These are phyloP conservation scores for Coprinopsis strossmayeri DNA, from an alignment of 768 basidiomycete species.

Conservation along the genomic window DNA sequence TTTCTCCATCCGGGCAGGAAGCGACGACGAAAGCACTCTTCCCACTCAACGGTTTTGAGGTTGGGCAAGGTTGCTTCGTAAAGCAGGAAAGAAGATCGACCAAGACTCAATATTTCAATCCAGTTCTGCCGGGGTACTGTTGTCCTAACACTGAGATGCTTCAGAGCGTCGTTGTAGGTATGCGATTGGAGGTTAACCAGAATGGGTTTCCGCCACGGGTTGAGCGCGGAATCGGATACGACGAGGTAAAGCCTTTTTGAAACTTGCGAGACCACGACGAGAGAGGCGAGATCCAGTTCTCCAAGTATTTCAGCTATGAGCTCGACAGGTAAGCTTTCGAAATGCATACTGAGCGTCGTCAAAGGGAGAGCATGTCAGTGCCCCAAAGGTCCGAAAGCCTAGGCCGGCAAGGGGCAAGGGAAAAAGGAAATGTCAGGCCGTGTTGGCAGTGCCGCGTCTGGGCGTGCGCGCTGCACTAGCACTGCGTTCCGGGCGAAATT, in stretches of 20 bases:
- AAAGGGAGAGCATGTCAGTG: too few species aligned
- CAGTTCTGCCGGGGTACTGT: constrained; percentile 74
- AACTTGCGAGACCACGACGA: constrained; percentile 52
- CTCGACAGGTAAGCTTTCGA: constrained; percentile 67
- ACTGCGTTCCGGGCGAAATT: too few species aligned
- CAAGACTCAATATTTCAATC: constrained; percentile 68
- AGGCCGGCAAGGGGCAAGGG: too few species aligned
- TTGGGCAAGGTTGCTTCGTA: constrained; percentile 67
- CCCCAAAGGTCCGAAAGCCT: too few species aligned
- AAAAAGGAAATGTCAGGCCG: too few species aligned
- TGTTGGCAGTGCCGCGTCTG: too few species aligned
- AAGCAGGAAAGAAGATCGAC: constrained; percentile 54
- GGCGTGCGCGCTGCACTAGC: too few species aligned
- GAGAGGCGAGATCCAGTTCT: constrained; percentile 58
- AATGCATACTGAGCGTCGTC: constrained; percentile 20
- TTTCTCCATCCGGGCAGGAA: constrained; percentile 75
- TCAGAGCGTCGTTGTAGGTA: constrained; percentile 44
- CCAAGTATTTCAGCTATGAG: constrained; percentile 66
- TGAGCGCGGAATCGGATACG: constrained; percentile 56
- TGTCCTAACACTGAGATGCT: constrained; percentile 53
- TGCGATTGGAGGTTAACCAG: constrained; percentile 42
- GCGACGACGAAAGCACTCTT: constrained; percentile 62
- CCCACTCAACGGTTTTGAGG: constrained; percentile 61
- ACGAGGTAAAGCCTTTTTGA: constrained; percentile 54
- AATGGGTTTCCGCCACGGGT: constrained; percentile 74